A percentile compares a stretch with the other conserved stretches of the same genome.
These are phyloP conservation scores for Aspergillus sp. DNA, from an alignment of 2,329 filamentous ascomycete species.

Conservation along the genomic window DNA sequence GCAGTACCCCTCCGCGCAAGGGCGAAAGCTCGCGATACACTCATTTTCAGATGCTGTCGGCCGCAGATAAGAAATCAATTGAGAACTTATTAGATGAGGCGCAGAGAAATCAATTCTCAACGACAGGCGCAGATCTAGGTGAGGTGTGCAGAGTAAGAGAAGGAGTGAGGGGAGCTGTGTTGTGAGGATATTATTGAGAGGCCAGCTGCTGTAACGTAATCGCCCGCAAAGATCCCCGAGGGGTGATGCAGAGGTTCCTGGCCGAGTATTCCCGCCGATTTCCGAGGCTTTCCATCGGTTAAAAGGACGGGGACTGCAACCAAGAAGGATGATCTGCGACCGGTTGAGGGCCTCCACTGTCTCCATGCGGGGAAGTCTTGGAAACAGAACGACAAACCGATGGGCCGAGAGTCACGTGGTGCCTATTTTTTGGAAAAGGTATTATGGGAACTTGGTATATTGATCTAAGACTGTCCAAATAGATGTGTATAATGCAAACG, in stretches of 20 bases:
- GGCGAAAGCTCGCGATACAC: conserved; percentile 12
- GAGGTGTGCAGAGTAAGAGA: not conserved
- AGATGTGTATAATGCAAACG: conserved; percentile 10
- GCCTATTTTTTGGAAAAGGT: too few species aligned
- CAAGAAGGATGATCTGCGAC: conserved; percentile 1
- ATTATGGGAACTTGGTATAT: not conserved
- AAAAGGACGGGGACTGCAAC: not conserved
- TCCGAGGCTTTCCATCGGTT: conserved; percentile 13
- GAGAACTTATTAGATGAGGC: not conserved
- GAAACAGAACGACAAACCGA: not conserved
- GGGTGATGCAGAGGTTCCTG: not conserved
- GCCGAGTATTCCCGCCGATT: conserved; percentile 10
- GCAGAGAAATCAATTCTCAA: not conserved
- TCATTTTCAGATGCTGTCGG: conserved; percentile 12
- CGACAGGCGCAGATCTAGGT: not conserved
- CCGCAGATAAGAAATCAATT: not conserved
- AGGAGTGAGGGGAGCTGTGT: not conserved
- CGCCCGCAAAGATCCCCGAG: conserved; percentile 6
- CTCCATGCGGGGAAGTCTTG: conserved; percentile 20
- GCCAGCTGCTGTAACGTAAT: conserved; percentile 4
- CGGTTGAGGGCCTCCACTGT: conserved; percentile 7
- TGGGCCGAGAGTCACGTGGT: conserved; percentile 13
- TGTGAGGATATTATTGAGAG: not conserved
- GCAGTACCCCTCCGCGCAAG: conserved; percentile 13
- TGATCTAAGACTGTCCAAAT: conserved; percentile 4